Evolutionary conservation across 176 grass and related monocot genomes (phyloP).

Genomic region (Bonia amplexicaulis): DNA sequence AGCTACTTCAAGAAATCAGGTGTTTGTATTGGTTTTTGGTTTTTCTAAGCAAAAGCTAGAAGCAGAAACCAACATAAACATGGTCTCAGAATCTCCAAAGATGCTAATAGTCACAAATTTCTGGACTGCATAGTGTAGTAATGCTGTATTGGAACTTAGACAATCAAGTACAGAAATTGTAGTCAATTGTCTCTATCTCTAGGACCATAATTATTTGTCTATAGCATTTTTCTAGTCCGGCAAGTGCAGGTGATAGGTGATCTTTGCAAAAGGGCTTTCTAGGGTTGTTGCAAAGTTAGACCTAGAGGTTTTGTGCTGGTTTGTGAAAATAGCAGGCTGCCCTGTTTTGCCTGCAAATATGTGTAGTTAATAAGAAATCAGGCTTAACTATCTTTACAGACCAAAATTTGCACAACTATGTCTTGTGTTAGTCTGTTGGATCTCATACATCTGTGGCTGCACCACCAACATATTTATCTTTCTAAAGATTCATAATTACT

Average conservation of each 20-base stretch:
- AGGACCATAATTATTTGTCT: background rate
- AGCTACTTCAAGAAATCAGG: too few relatives aligned
- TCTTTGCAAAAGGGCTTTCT: background rate
- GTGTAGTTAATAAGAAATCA: background rate
- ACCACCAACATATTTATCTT: background rate
- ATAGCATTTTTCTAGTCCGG: background rate
- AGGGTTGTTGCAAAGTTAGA: background rate
- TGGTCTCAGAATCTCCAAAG: background rate
- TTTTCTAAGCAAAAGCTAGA: too few relatives aligned
- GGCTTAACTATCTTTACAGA: background rate
- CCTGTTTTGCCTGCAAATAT: background rate
- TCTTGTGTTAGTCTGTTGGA: background rate
- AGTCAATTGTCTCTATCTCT: background rate
- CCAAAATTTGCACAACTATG: background rate
- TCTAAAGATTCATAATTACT: background rate
- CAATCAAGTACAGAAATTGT: background rate
- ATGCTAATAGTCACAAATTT: background rate
- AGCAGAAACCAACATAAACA: too few relatives aligned
- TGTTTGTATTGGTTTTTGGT: too few relatives aligned
- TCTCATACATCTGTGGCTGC: background rate
- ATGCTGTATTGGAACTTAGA: background rate
- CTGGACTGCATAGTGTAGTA: background rate
- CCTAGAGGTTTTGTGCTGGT: background rate
- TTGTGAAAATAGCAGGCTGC: background rate
- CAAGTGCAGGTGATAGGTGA: background rate